Conservation (phyloP, 2,329 filamentous ascomycete species). For the Fonsecaea erecta region DNA sequence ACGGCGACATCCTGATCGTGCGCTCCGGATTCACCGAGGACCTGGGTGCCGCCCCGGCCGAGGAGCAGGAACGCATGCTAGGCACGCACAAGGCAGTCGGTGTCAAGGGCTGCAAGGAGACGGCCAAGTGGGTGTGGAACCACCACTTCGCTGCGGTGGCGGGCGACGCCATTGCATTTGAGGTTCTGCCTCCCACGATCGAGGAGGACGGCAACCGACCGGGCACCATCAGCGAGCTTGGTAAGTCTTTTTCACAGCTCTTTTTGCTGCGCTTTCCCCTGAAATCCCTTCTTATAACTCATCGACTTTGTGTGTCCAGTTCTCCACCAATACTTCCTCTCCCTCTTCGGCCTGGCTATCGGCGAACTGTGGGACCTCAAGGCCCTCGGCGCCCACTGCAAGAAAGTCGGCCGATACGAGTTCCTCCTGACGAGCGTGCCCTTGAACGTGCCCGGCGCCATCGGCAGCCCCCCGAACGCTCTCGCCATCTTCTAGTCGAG, state of each 20-base stretch:
- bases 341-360: conserved; percentile 56
- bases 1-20: conserved; percentile 69
- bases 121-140: conserved; percentile 64
- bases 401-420: conserved; percentile 43
- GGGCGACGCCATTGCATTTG: conserved; percentile 61
- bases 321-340: conserved; percentile 52
- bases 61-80: conserved; percentile 43
- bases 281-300: neutral
- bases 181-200: conserved; percentile 53
- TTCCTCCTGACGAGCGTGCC: conserved; percentile 59
- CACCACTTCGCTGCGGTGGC: conserved; percentile 61
- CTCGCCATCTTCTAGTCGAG: conserved; percentile 53
- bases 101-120: conserved; percentile 54
- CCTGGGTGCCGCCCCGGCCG: conserved; percentile 54
- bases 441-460: conserved; percentile 54
- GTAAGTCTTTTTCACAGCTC: conserved; percentile 41
- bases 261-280: neutral
- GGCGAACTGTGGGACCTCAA: conserved; percentile 54
- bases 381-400: conserved; percentile 45
- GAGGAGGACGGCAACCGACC: conserved; percentile 26
- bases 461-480: conserved; percentile 53
- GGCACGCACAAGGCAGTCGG: conserved; percentile 51
- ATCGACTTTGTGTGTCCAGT: conserved; percentile 26
- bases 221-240: conserved; percentile 44
- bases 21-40: conserved; percentile 67